Base-by-base conservation (phyloP, 2,329 filamentous ascomycete species). In the Bretziella fagacearum region DNA sequence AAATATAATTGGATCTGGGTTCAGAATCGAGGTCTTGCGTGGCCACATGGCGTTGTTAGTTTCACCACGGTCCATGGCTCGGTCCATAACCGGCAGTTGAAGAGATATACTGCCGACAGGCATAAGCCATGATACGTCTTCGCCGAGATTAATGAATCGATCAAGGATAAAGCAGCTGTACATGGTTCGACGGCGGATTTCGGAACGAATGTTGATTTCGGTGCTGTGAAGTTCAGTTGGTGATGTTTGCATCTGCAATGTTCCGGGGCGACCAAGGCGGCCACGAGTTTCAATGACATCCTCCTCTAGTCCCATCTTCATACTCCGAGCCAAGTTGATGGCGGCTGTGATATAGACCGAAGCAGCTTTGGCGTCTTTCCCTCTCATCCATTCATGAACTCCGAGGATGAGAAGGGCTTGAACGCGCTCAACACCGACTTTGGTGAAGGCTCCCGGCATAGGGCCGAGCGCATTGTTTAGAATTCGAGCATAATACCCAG, bases 161-260 rank as follows among this genome's bases (percentile, higher is more conserved):
- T 85, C 81, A 54, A 85, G 65, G 44, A 84, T 76, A 50, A 81
- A 77, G 55, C 79, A 83, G 54, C 79, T 82, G 65, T 80, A 84
- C 65, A 84, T 81, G 1, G 80, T 83, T 5, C 81, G 71, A 22
- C 81, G 67, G 51, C 70, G 66, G 10, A 79, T 70, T 58, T 85
- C 81, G 49, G 73, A 74, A 29, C 71, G 63, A 71, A 35, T 39
- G 35, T 5, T 30, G 23, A 15, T 2, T 20, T 37, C 30, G 30
- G 25, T 40, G 13, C 15, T 18, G 13, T 15, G 5, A 10, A 33
- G 36, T 13, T 58, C 60, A 13, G 60, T 58, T 2, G 51, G 47
- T 7, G 54, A 52, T 10, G 45, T 48, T 25, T 42, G 52, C 13
- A 30, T 11, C 30, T 51, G 43, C 17, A 23, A 22, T 11, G 25